Conservation (phyloP, 331 rosid genomes). For the Dryas integrifolia region DNA sequence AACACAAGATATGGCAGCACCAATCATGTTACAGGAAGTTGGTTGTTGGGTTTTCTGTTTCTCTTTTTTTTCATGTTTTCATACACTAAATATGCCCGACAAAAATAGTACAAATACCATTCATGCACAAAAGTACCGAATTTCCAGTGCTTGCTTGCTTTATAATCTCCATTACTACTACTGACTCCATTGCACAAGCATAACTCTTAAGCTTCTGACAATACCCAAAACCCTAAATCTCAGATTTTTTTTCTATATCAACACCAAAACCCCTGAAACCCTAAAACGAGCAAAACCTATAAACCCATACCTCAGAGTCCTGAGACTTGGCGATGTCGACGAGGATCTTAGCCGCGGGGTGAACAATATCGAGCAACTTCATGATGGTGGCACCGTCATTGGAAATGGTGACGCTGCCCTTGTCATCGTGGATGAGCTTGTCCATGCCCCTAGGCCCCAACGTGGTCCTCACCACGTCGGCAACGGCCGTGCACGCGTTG, state of each 20-base stretch:
- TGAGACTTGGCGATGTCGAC: constrained; percentile 97
- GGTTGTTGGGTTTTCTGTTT: not conserved
- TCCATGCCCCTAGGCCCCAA: constrained; percentile 99
- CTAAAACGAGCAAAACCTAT: not conserved
- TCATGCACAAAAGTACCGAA: not conserved
- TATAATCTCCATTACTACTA: not conserved
- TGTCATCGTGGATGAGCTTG: constrained; percentile 90
- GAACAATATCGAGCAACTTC: constrained; percentile 92
- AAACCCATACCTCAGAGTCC: constrained; percentile 75
- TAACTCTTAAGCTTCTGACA: not conserved
- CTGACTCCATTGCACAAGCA: not conserved
- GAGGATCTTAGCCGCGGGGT: constrained; percentile 92
- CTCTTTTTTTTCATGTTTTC: not conserved
- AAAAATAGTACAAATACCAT: not conserved
- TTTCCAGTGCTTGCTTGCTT: not conserved
- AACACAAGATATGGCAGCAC: not conserved
- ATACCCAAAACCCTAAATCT: too few relatives aligned
- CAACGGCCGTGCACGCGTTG: constrained; percentile 90
- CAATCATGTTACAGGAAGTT: not conserved
- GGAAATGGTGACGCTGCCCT: constrained; percentile 88
- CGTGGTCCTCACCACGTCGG: constrained; percentile 89
- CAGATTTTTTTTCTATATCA: too few relatives aligned
- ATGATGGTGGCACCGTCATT: constrained; percentile 98
- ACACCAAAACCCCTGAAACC: too few relatives aligned
- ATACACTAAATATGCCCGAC: not conserved